Evolutionary conservation across 768 basidiomycete species (phyloP).

Genomic region (Hemileccinum rubropunctum): DNA sequence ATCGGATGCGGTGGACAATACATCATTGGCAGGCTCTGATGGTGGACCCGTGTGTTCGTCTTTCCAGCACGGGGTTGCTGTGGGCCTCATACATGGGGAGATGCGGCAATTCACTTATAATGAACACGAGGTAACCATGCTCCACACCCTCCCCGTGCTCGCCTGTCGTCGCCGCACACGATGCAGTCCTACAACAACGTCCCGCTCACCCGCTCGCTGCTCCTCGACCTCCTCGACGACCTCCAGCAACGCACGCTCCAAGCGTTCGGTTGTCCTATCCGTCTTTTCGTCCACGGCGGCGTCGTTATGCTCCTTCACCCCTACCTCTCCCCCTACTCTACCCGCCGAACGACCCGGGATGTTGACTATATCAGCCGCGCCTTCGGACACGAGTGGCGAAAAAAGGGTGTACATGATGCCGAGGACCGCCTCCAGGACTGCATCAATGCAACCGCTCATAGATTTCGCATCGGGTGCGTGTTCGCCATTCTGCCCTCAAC

Average conservation of each 20-base stretch:
- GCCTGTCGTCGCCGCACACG: neutral
- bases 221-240: constrained; percentile 46
- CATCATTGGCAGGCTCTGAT: neutral
- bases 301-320: constrained; percentile 72
- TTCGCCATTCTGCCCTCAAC: neutral
- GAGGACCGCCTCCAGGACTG: constrained; percentile 53
- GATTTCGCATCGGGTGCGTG: constrained; percentile 45
- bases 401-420: constrained; percentile 49
- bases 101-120: constrained; percentile 1
- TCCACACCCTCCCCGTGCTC: neutral
- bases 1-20: too few relatives aligned
- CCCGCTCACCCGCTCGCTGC: constrained; percentile 30
- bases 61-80: constrained; percentile 3
- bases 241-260: constrained; percentile 49
- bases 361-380: constrained; percentile 66
- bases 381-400: constrained; percentile 53
- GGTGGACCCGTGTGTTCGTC: neutral
- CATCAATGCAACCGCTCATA: constrained; percentile 51
- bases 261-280: constrained; percentile 50
- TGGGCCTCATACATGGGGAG: neutral
- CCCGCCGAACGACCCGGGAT: constrained; percentile 57
- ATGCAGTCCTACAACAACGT: constrained; percentile 36
- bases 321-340: constrained; percentile 35
- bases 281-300: constrained; percentile 68
- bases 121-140: constrained; percentile 1